Base-by-base conservation (phyloP, 345 rosid genomes). In the Mercurialis annua region DNA sequence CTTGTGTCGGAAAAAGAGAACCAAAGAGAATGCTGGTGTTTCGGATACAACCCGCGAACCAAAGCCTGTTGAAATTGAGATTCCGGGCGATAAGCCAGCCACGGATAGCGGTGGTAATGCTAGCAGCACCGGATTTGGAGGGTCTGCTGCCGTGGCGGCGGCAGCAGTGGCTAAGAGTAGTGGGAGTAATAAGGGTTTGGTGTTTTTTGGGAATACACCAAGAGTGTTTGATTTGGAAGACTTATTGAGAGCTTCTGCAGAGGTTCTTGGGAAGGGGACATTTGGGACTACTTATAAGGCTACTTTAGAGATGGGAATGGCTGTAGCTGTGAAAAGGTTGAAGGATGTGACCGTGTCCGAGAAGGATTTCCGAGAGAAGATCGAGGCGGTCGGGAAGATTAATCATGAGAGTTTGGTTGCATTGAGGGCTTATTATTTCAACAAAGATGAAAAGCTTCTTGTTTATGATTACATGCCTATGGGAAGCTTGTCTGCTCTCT, bases 241-340 rank as follows among this genome's bases (percentile, higher is more conserved):
- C 61, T 63, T 82, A 71, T 64, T 82, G 75, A 38, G 72, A 70
- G 85, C 85, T 48, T 82, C 85, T 1, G 85, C 85, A 11, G 85
- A 82, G 66, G 85, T 82, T 11, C 64, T 82, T 64, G 85, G 85
- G 59, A 79, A 77, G 46, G 85, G 85, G 65, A 82, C 82, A 36
- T 78, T 78, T 50, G 83, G 85, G 66, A 82, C 85, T 20, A 73
- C 82, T n/a, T 82, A 82, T 60, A 82, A 82, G 82, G 85, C 85
- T 10, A 65, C 66, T 1, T 50, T 82, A 62, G 85, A 76, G 17
- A 44, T 46, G 48, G 77, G 81, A 16, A 5, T 64, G 68, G 70
- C 71, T 15, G 74, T 82, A 71, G 85, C 81, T 2, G 83, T 82
- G 69, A 82, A 82, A 80, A 71, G 81, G 68, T 31, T 82, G 75